A percentile compares a stretch with the other conserved stretches of the same genome.
These are phyloP conservation scores for Azolla pinnata DNA, from an alignment of 75 land plant species.

Conservation along the genomic window DNA sequence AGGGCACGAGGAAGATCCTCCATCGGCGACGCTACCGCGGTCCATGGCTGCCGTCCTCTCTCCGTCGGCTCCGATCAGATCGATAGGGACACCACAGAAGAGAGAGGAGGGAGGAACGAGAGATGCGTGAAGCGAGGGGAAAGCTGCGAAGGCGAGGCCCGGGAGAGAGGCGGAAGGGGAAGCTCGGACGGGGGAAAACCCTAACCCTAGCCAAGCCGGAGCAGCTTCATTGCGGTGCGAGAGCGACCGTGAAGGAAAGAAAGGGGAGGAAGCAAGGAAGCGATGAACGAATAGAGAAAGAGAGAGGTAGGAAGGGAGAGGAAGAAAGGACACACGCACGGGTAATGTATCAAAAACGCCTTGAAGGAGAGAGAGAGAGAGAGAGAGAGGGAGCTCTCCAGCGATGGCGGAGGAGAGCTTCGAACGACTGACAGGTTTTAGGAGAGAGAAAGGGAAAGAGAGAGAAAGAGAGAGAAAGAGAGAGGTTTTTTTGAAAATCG, in stretches of 20 bases:
- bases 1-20: too few relatives aligned
- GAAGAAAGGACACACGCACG: too few relatives aligned
- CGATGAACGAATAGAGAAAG: too few relatives aligned
- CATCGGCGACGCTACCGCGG: neutral
- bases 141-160: neutral
- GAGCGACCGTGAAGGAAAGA: neutral
- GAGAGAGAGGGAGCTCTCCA: neutral
- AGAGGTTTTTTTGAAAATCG: too few relatives aligned
- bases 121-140: too few relatives aligned
- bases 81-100: neutral
- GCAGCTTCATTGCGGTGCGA: neutral
- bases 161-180: too few relatives aligned
- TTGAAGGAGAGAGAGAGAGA: conserved; percentile 1
- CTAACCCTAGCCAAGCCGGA: neutral
- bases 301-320: too few relatives aligned
- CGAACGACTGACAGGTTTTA: too few relatives aligned
- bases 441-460: neutral
- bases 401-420: neutral
- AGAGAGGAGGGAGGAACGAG: neutral
- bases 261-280: neutral
- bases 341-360: too few relatives aligned
- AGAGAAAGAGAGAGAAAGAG: too few relatives aligned
- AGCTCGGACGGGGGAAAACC: neutral
- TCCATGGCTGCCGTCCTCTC: neutral
- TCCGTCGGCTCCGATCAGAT: too few relatives aligned